Evolutionary conservation across 805 yeast genomes (phyloP), one percentile per base, ranked within the genome.

Genomic region (Saccharomyces jurei): DNA sequence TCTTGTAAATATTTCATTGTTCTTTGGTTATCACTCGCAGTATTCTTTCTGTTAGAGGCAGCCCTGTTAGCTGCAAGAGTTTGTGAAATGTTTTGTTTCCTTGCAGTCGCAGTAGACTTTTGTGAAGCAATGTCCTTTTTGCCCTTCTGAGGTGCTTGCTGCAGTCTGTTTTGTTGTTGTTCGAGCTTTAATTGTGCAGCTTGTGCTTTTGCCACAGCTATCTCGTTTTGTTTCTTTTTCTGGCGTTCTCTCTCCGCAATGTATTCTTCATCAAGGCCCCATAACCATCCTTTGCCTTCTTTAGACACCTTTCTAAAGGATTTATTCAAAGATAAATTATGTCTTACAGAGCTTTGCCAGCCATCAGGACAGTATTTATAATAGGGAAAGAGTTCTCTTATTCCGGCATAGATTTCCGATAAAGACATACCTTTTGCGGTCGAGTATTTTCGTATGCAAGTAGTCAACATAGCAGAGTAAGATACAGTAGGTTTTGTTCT

Each of bases 281-380:
- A 92, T 30, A 88, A 73, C 95, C 96, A 91, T 54, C 96, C 96
- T 68, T 87, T 87, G n/a, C 95, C 94, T 62, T 87, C 94, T 56
- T 86, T 85, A 41, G 89, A 82, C 14, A 87, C 84, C 64, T 87
- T 87, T 52, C 81, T 77, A 73, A 92, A 94, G 6, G 92, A 84
- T 71, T 89, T 89, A 71, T 90, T 90, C 60, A 89, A 76, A 25
- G 92, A 86, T 44, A 94, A 75, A 63, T 90, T 91, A 71, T 94
- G 99, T 51, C 95, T 80, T 21, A 94, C 96, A 0, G 95, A 83
- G 65, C 88, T 86, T 72, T 94, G 99, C 99, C 99, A 94, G 2
- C 98, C 98, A 69, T 90, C 96, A 0, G 96, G 92, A 63, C 97
- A 91, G 71, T 89, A 92, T 63, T 84, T 81, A 72, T 89, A 94